Percentiles rank a stretch among this genome's conserved stretches.
Conservation (phyloP, 306 rosid species). For the Sindora glabra region DNA sequence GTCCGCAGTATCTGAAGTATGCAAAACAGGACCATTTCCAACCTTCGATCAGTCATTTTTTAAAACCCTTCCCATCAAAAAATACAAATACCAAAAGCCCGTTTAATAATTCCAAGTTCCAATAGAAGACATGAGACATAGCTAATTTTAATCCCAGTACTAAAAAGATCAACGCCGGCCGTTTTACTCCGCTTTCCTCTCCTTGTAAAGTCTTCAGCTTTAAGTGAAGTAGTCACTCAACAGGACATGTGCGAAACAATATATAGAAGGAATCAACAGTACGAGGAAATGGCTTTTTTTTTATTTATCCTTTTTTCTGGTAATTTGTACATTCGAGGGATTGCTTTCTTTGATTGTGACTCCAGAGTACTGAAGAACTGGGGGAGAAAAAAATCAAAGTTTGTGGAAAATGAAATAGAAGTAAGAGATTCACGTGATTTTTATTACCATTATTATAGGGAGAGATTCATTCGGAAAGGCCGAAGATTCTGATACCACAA, state of each 20-base stretch:
- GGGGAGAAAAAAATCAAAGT: not conserved
- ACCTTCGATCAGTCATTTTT: not conserved
- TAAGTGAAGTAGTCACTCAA: not conserved
- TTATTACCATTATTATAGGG: not conserved
- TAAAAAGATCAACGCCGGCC: conserved; percentile 17
- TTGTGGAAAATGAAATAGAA: too few relatives aligned
- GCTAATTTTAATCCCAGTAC: too few relatives aligned
- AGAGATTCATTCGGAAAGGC: conserved; percentile 3
- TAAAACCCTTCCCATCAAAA: not conserved
- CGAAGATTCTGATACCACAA: not conserved
- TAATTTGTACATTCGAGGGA: too few relatives aligned
- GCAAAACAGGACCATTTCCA: conserved; percentile 13
- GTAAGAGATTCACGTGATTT: not conserved
- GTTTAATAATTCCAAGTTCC: conserved; percentile 3
- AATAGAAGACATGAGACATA: not conserved
- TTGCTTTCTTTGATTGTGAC: too few relatives aligned
- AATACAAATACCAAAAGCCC: not conserved
- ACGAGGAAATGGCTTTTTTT: too few relatives aligned
- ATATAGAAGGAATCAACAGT: not conserved
- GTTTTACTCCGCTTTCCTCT: not conserved
- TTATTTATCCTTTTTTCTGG: not conserved
- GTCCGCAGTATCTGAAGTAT: not conserved
- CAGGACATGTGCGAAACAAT: not conserved
- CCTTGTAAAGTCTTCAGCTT: too few relatives aligned
- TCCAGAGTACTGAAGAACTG: not conserved